Conservation (phyloP, 352 stramenopile genomes). For the Thalassiosira livingstoniorum region DNA sequence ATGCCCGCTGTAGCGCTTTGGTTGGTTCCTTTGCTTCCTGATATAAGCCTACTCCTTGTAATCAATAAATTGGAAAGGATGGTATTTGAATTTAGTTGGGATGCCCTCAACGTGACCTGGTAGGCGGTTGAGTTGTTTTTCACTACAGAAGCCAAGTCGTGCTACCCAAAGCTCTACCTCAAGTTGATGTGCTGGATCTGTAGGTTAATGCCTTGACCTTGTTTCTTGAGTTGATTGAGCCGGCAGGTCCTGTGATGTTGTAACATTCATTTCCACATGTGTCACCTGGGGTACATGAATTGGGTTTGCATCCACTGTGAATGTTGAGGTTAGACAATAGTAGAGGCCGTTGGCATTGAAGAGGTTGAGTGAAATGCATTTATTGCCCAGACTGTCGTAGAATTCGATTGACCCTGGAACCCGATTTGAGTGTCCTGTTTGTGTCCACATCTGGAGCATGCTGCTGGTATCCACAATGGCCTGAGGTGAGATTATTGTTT, state of each 20-base stretch:
- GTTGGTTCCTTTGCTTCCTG: not conserved
- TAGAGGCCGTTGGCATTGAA: not conserved
- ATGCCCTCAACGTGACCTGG: not conserved
- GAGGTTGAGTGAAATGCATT: not conserved
- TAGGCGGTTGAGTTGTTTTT: conserved; percentile 16
- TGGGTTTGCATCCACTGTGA: not conserved
- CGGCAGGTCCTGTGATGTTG: not conserved
- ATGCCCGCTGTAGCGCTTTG: not conserved
- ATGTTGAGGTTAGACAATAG: not conserved
- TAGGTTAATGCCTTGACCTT: not conserved
- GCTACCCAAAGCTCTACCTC: conserved; percentile 26
- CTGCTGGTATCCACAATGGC: too few relatives aligned
- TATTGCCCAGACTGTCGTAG: not conserved
- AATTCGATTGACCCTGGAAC: not conserved
- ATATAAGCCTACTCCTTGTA: conserved; percentile 7
- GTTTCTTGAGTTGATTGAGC: not conserved
- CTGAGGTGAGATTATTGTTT: conserved; percentile 24
- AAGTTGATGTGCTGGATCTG: not conserved
- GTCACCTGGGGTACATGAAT: not conserved
- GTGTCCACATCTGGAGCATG: not conserved
- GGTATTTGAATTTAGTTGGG: conserved; percentile 7
- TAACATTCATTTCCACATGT: not conserved
- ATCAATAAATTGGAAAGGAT: conserved; percentile 22
- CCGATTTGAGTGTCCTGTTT: not conserved
- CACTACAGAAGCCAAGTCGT: conserved; percentile 11